Conservation (phyloP, 179 eudicot genomes). For the Carnegiea gigantea region DNA sequence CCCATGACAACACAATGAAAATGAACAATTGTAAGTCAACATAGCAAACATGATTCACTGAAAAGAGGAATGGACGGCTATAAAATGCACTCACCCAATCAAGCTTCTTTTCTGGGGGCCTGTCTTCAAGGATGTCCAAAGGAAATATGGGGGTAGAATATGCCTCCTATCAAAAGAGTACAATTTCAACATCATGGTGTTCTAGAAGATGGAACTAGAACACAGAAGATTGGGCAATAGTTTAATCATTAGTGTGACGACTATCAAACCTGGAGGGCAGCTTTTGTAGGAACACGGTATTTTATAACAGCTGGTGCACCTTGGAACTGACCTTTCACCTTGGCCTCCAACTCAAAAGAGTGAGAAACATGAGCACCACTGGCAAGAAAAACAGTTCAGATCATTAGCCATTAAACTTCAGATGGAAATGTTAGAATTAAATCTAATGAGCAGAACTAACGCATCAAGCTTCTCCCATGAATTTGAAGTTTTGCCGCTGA, state of each 20-base stretch:
- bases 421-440: background rate
- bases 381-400: conserved; percentile 21
- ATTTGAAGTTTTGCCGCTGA: conserved; percentile 65
- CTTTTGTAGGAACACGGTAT: conserved; percentile 83
- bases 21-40: conserved; percentile 9
- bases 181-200: background rate
- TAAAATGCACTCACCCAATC: conserved; percentile 53
- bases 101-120: conserved; percentile 68
- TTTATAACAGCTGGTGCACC: conserved; percentile 80
- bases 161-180: conserved; percentile 53
- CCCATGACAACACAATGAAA: conserved; percentile 28
- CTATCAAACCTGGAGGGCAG: conserved; percentile 72
- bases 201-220: background rate
- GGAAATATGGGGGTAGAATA: conserved; percentile 83
- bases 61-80: background rate
- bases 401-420: conserved; percentile 14
- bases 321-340: conserved; percentile 58
- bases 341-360: conserved; percentile 76
- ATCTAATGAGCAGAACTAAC: conserved; percentile 44
- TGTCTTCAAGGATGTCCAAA: conserved; percentile 77
- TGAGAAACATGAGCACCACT: conserved; percentile 78
- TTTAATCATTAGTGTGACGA: background rate
- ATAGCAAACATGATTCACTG: background rate
- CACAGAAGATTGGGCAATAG: background rate
- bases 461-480: conserved; percentile 95